Conservation (phyloP, 1,284 basidiomycete genomes). For the Vanrija humicola region DNA sequence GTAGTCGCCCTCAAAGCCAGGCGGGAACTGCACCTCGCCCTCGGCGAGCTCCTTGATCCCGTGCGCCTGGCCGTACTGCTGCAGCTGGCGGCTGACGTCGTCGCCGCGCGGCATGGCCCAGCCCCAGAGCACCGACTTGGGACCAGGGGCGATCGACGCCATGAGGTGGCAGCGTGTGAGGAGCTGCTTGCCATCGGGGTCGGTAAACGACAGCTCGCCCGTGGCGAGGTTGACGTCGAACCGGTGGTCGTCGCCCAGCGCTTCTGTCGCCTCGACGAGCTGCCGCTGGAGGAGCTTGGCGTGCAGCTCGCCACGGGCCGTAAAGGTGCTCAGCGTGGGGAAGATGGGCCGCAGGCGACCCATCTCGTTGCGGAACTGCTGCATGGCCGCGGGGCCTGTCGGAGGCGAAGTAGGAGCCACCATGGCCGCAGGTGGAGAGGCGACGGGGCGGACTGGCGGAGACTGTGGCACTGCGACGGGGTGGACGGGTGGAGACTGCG, state of each 20-base stretch:
- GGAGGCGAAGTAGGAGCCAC: too few species aligned
- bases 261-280: neutral
- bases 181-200: neutral
- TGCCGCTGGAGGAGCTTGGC: too few species aligned
- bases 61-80: neutral
- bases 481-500: too few species aligned
- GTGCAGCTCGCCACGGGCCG: too few species aligned
- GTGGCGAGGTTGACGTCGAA: constrained; percentile 1
- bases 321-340: too few species aligned
- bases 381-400: too few species aligned
- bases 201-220: neutral
- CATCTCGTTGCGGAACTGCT: too few species aligned
- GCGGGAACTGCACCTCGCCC: constrained; percentile 5
- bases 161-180: constrained; percentile 1
- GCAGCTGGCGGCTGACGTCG: neutral
- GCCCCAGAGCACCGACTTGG: constrained; percentile 4
- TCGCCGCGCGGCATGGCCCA: constrained; percentile 8
- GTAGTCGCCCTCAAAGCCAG: too few species aligned
- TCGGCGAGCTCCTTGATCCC: neutral
- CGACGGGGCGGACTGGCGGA: too few species aligned
- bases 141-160: constrained; percentile 1
- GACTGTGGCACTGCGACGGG: too few species aligned
- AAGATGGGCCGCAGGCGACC: too few species aligned
- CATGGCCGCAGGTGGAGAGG: too few species aligned
- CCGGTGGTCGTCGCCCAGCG: neutral